Evolutionary conservation across 352 stramenopile species (phyloP).

Genomic region (Phytophthora hibernalis): DNA sequence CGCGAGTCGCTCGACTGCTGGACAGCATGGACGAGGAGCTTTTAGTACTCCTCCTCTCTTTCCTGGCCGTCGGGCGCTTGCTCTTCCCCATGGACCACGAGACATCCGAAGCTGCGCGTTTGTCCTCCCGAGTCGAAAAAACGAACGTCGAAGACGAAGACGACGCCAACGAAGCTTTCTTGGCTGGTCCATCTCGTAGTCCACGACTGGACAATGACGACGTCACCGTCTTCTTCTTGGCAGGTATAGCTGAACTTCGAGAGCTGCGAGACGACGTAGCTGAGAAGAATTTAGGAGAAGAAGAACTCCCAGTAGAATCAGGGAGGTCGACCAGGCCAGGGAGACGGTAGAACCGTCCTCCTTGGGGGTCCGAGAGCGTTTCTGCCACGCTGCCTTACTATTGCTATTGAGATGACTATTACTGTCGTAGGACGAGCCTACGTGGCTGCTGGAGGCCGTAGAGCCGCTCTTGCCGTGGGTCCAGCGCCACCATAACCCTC

Average conservation of each 20-base stretch:
- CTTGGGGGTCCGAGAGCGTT: slow-evolving; percentile 36
- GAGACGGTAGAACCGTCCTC: slow-evolving; percentile 7
- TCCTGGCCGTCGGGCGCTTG: slow-evolving; percentile 42
- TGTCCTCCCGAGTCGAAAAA: slow-evolving; percentile 33
- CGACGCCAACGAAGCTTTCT: slow-evolving; percentile 22
- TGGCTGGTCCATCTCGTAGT: slow-evolving; percentile 18
- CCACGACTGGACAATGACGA: slow-evolving; percentile 21
- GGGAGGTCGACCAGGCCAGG: slow-evolving; percentile 26
- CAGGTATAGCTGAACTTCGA: background rate
- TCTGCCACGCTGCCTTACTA: slow-evolving; percentile 53
- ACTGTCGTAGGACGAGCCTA: slow-evolving; percentile 17
- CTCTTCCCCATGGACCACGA: slow-evolving; percentile 44
- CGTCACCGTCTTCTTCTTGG: slow-evolving; percentile 39
- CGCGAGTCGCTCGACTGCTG: slow-evolving; percentile 16
- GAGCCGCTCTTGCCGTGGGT: slow-evolving; percentile 76
- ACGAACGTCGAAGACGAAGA: slow-evolving; percentile 33
- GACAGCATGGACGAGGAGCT: slow-evolving; percentile 21
- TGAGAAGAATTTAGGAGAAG: slow-evolving; percentile 38
- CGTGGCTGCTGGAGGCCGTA: slow-evolving; percentile 29
- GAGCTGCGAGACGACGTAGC: slow-evolving; percentile 17
- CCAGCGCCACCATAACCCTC: slow-evolving; percentile 78
- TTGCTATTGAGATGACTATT: slow-evolving; percentile 38
- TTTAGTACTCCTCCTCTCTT: slow-evolving; percentile 50
- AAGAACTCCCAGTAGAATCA: slow-evolving; percentile 7
- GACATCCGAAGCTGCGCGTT: slow-evolving; percentile 33